Base-by-base conservation (phyloP, 371 early-diverging fungal species). In the Chytridium lagenaria region DNA sequence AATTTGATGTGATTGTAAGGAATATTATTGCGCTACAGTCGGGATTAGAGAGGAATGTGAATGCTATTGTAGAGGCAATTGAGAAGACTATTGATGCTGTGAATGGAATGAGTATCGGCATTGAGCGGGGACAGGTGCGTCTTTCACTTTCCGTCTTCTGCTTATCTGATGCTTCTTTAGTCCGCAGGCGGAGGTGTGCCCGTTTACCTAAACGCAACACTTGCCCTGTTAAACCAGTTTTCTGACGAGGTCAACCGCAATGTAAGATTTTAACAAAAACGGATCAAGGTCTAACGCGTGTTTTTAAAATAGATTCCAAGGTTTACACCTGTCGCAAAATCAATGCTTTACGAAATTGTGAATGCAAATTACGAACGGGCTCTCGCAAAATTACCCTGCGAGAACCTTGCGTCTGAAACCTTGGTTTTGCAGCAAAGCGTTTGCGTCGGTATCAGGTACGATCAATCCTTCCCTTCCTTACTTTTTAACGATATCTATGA, bases 351-450 rank as follows among this genome's bases (percentile, higher is more conserved):
- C 26, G 37, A 37, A 12, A 10, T 16, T 15, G 36, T 61, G 34
- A 37, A 61, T 12, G 10, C 7, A 15, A 23, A 61, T 16, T 61
- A 61, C 23, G 37, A 37, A 7, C 16, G 19, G 34, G 61, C 61
- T 22, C 2, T 61, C 7, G 3, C 61, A 7, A 5, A 61, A 34
- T 34, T 66, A 22, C 66, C 66, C 44, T 66, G 66, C 66, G 16
- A 44, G 2, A 15, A 22, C 3, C 19, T 66, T 22, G 66, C 66
- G 16, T 7, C 44, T 44, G 66, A 66, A 2, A 66, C 40, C 2
- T 15, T 40, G 7, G 44, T 33, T 15, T 2, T 66, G 37, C 44
- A 66, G 28, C 40, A 66, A 3, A 66, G 44, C 37, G 30, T 66
- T 30, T 66, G 66, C 28, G 66, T 66, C 19, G 5, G 23, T 19